Conservation (phyloP, 2,329 filamentous ascomycete species). For the Chaetomium olivaceum region DNA sequence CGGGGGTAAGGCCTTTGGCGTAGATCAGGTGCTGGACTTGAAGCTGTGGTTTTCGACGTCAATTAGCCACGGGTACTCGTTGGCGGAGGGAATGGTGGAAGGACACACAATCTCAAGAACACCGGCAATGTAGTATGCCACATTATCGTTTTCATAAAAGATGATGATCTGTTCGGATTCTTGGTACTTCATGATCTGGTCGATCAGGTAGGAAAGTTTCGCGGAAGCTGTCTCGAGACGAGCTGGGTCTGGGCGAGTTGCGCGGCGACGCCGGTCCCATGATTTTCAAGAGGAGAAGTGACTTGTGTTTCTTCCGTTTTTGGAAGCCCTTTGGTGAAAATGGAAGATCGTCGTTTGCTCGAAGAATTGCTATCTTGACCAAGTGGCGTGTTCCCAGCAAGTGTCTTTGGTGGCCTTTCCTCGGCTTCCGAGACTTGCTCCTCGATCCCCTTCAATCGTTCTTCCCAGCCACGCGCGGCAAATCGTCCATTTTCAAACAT, state of each 20-base stretch:
- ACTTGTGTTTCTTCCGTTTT: slow-evolving; percentile 28
- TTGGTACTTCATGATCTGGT: slow-evolving; percentile 68
- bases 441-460: slow-evolving; percentile 38
- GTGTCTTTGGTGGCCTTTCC: slow-evolving; percentile 26
- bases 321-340: slow-evolving; percentile 26
- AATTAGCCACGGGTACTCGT: slow-evolving; percentile 8
- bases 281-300: slow-evolving; percentile 17
- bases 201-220: slow-evolving; percentile 83
- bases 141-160: slow-evolving; percentile 88
- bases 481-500: slow-evolving; percentile 51
- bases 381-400: slow-evolving; percentile 48
- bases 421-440: slow-evolving; percentile 11
- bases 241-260: slow-evolving; percentile 62
- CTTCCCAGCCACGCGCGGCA: slow-evolving; percentile 41
- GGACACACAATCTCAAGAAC: slow-evolving; percentile 68
- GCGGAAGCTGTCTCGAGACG: slow-evolving; percentile 80
- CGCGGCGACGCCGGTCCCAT: slow-evolving; percentile 38
- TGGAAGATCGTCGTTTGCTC: slow-evolving; percentile 39
- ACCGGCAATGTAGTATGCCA: slow-evolving; percentile 82
- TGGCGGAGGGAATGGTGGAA: not conserved
- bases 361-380: slow-evolving; percentile 40
- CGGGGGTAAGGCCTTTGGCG: slow-evolving; percentile 60
- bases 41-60: slow-evolving; percentile 42
- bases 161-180: slow-evolving; percentile 80
- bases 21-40: slow-evolving; percentile 67